Conservation (phyloP, 306 rosid genomes). For the Boehmeria nivea region DNA sequence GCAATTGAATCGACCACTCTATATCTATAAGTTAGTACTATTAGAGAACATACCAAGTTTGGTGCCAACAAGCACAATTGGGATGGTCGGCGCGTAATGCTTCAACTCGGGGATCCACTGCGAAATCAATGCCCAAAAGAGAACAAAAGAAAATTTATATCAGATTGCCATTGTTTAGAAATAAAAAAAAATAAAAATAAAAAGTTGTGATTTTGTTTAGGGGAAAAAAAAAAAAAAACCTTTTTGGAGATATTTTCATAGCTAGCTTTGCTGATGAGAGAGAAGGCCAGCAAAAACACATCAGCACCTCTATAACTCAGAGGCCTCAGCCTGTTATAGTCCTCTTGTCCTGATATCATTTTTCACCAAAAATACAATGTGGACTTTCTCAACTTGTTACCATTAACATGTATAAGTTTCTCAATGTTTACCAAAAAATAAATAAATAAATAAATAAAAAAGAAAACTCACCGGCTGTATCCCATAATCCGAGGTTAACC, state of each 20-base stretch:
- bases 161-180: background rate
- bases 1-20: background rate
- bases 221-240: constrained; percentile 38
- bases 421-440: no score
- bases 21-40: background rate
- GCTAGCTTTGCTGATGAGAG: constrained; percentile 94
- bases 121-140: background rate
- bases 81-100: constrained; percentile 52
- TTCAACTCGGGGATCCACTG: constrained; percentile 54
- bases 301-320: constrained; percentile 94
- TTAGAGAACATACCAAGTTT: constrained; percentile 34
- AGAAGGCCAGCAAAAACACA: constrained; percentile 87
- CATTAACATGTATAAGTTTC: background rate
- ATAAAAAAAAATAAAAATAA: background rate
- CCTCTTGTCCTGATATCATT: constrained; percentile 65
- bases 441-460: background rate
- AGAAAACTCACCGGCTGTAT: constrained; percentile 70
- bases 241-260: constrained; percentile 84
- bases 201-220: background rate
- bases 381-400: background rate
- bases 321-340: constrained; percentile 92
- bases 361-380: background rate
- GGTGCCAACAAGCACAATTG: constrained; percentile 50
- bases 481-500: constrained; percentile 88
- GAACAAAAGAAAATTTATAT: background rate